phyloP scores from a whole-genome alignment of 2,329 filamentous ascomycete species.

The Aspergillus carbonarius region DNA sequence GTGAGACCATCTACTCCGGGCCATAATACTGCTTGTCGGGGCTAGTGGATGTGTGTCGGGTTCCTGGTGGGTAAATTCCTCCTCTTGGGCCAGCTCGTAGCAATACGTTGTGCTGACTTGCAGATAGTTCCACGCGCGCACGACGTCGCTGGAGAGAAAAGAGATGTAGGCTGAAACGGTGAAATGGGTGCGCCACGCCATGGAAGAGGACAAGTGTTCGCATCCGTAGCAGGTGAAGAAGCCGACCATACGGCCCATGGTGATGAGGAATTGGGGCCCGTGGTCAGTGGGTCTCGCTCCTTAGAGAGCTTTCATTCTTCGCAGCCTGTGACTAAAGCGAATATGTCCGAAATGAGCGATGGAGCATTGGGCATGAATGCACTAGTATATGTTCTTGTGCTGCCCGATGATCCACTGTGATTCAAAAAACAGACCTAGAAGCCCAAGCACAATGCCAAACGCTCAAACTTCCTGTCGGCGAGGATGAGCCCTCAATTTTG shows the following conservation, averaged over 20 bases:
- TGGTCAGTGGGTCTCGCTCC: conserved; percentile 52
- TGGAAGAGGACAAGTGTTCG: conserved; percentile 43
- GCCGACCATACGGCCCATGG: conserved; percentile 52
- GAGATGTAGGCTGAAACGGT: conserved; percentile 48
- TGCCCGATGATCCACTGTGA: too few relatives aligned
- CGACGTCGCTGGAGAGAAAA: conserved; percentile 48
- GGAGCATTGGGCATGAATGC: too few relatives aligned
- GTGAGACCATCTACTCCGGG: neutral
- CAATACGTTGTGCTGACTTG: conserved; percentile 48
- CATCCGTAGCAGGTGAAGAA: conserved; percentile 63
- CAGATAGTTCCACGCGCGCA: conserved; percentile 41
- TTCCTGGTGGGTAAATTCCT: neutral
- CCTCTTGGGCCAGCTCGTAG: conserved; percentile 47
- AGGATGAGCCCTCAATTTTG: too few relatives aligned
- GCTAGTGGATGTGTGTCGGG: neutral
- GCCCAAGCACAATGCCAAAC: too few relatives aligned
- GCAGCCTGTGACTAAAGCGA: too few relatives aligned
- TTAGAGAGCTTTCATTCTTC: too few relatives aligned
- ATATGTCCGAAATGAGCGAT: too few relatives aligned
- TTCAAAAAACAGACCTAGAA: too few relatives aligned
- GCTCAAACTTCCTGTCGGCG: too few relatives aligned
- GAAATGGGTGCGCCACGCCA: conserved; percentile 61
- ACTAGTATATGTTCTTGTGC: too few relatives aligned
- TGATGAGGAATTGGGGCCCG: conserved; percentile 56
- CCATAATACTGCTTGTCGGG: neutral